These are phyloP conservation scores for Saururus chinensis DNA, from an alignment of 164 flowering plant genomes.

Conservation along the genomic window DNA sequence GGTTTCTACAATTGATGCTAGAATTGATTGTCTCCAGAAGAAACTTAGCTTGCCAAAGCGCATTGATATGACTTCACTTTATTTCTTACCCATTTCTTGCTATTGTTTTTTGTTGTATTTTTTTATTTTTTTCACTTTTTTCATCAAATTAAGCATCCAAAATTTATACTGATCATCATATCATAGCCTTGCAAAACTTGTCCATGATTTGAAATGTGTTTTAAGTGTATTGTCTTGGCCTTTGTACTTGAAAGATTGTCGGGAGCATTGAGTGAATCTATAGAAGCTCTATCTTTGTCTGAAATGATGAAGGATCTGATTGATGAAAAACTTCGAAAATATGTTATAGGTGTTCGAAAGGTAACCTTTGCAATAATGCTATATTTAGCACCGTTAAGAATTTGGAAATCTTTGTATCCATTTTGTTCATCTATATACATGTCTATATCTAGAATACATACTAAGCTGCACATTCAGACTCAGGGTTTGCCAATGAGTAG, in stretches of 20 bases:
- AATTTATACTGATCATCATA: too few species aligned
- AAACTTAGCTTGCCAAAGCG: constrained; percentile 71
- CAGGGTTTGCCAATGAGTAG: neutral
- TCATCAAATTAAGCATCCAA: too few species aligned
- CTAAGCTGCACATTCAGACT: neutral
- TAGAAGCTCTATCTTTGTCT: constrained; percentile 64
- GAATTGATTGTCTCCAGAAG: constrained; percentile 79
- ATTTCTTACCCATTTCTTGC: neutral
- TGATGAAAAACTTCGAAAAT: constrained; percentile 63
- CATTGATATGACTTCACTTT: constrained; percentile 36
- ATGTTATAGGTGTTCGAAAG: constrained; percentile 75
- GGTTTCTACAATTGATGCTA: constrained; percentile 82
- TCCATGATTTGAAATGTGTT: neutral
- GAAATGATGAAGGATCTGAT: constrained; percentile 40
- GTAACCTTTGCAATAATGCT: constrained; percentile 22
- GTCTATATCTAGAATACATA: neutral
- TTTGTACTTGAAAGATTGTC: constrained; percentile 49
- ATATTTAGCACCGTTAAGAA: neutral
- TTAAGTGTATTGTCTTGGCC: neutral
- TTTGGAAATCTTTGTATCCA: neutral
- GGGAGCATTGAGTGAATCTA: constrained; percentile 56
- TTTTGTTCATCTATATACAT: neutral
- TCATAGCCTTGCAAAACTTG: neutral
- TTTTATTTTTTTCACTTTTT: neutral
- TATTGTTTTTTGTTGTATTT: neutral